Conservation (phyloP, 371 early-diverging fungal genomes). For the Choanephora cucurbitarum region DNA sequence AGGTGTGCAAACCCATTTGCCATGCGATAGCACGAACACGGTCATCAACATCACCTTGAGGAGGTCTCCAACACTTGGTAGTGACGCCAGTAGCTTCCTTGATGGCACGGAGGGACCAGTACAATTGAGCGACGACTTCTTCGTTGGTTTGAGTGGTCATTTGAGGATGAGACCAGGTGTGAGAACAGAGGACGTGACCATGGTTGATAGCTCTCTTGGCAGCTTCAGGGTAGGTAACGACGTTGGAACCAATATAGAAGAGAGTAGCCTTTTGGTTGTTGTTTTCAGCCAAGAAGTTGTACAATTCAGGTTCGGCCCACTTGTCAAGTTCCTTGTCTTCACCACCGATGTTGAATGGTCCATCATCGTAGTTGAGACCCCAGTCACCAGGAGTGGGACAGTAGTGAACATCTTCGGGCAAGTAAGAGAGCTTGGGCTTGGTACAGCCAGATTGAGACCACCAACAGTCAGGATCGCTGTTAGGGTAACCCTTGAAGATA, state of each 20-base stretch:
- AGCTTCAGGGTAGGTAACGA: constrained; percentile 45
- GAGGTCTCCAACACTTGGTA: constrained; percentile 58
- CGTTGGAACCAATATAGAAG: constrained; percentile 53
- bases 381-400: constrained; percentile 52
- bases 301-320: constrained; percentile 48
- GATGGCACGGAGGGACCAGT: constrained; percentile 54
- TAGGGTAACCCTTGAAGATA: constrained; percentile 26
- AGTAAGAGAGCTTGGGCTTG: constrained; percentile 39
- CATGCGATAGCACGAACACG: constrained; percentile 57
- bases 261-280: constrained; percentile 40
- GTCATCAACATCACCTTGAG: constrained; percentile 58
- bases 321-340: constrained; percentile 28
- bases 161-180: constrained; percentile 64
- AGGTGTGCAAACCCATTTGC: constrained; percentile 52
- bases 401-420: constrained; percentile 46
- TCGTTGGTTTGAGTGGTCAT: constrained; percentile 58
- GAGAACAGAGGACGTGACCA: constrained; percentile 52
- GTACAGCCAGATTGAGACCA: constrained; percentile 51
- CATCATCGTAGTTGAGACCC: constrained; percentile 55
- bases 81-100: constrained; percentile 58
- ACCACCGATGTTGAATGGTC: constrained; percentile 40
- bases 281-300: constrained; percentile 46
- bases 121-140: constrained; percentile 59
- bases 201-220: constrained; percentile 49
- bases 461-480: constrained; percentile 49